Conservation (phyloP, 164 flowering plant species). For the Dillenia turbinata region DNA sequence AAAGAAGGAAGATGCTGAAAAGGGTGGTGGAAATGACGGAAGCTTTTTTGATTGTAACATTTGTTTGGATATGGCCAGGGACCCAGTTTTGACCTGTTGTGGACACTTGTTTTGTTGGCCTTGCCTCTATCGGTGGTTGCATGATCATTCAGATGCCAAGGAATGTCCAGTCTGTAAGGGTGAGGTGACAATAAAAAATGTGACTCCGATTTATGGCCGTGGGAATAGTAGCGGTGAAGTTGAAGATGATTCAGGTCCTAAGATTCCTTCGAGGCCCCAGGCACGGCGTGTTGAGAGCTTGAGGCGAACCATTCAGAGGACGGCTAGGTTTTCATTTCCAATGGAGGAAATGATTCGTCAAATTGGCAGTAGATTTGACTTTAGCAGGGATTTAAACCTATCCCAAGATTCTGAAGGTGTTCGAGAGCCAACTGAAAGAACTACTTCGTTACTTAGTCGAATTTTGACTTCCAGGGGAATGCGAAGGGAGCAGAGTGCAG, state of each 20-base stretch:
- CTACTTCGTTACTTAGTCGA: slow-evolving; percentile 33
- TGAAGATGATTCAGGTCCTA: slow-evolving; percentile 39
- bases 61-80: slow-evolving; percentile 62
- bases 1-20: slow-evolving; percentile 36
- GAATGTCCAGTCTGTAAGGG: slow-evolving; percentile 85
- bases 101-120: slow-evolving; percentile 82
- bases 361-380: slow-evolving; percentile 53
- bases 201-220: slow-evolving; percentile 73
- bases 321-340: slow-evolving; percentile 31
- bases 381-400: slow-evolving; percentile 27
- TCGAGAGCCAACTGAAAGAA: slow-evolving; percentile 30
- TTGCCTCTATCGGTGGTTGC: slow-evolving; percentile 54
- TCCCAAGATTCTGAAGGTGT: slow-evolving; percentile 21
- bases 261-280: slow-evolving; percentile 62
- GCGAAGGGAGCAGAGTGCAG: slow-evolving; percentile 41
- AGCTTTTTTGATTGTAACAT: slow-evolving; percentile 69
- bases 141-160: slow-evolving; percentile 53
- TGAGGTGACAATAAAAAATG: slow-evolving; percentile 50
- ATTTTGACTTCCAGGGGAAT: slow-evolving; percentile 46
- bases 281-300: slow-evolving; percentile 66
- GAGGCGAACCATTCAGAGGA: slow-evolving; percentile 57
- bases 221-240: slow-evolving; percentile 31
- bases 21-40: slow-evolving; percentile 33
- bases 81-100: slow-evolving; percentile 73
- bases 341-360: slow-evolving; percentile 76